A percentile compares a stretch with the other conserved stretches of the same genome.
Conservation (phyloP, 805 yeast genomes). For the Clavispora phyllophila region DNA sequence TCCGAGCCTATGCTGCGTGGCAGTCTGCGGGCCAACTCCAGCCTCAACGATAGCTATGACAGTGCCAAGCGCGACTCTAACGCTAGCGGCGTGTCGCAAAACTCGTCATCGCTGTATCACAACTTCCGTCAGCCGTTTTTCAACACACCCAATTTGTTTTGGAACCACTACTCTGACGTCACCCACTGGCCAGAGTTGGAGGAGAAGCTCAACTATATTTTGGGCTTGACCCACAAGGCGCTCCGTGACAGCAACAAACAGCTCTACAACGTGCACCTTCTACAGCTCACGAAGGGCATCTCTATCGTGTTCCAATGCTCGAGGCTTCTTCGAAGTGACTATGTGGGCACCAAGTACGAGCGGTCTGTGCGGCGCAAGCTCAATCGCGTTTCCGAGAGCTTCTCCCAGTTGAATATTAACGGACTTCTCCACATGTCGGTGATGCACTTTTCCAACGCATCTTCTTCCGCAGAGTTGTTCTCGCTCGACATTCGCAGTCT, state of each 20-base stretch:
- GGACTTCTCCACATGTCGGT: constrained; percentile 55
- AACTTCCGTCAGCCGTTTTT: constrained; percentile 40
- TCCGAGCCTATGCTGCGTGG: neutral
- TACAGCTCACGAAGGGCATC: constrained; percentile 48
- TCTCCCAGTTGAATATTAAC: constrained; percentile 61
- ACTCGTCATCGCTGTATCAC: constrained; percentile 30
- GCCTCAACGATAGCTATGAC: constrained; percentile 20
- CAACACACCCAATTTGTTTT: constrained; percentile 42
- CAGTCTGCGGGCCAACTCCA: constrained; percentile 7
- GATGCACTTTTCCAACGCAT: constrained; percentile 26
- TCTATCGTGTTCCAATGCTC: constrained; percentile 51
- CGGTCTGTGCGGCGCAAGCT: constrained; percentile 44
- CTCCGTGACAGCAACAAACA: constrained; percentile 46
- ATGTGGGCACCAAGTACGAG: constrained; percentile 43
- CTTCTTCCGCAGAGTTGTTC: constrained; percentile 24
- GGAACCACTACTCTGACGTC: constrained; percentile 56
- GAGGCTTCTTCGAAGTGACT: constrained; percentile 49
- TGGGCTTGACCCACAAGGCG: constrained; percentile 47
- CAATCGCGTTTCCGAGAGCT: constrained; percentile 47
- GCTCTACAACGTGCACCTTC: constrained; percentile 50
- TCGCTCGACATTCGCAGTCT: constrained; percentile 25
- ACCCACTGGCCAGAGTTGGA: constrained; percentile 54
- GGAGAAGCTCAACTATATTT: constrained; percentile 42
- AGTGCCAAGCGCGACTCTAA: constrained; percentile 35
- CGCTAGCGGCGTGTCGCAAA: constrained; percentile 29